These are phyloP conservation scores for Nicotiana tabacum DNA, from an alignment of 257 asterid genomes.

Conservation along the genomic window DNA sequence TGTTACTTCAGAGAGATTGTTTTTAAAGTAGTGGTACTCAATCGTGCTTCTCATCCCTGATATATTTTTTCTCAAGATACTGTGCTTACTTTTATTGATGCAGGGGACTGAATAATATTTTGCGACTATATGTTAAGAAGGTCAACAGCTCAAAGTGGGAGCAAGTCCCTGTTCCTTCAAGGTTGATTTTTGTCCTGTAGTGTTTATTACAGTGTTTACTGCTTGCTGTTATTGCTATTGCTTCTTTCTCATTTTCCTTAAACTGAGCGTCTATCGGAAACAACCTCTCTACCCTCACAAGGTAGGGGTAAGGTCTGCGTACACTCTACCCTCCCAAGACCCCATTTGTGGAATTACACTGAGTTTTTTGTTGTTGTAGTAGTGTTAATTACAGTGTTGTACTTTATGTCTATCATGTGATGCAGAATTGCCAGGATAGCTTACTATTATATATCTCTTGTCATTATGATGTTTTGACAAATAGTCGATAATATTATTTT, in stretches of 20 bases:
- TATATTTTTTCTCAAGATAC: neutral
- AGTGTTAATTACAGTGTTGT: neutral
- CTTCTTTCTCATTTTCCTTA: too few species aligned
- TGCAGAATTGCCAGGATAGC: neutral
- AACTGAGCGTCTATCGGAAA: too few species aligned
- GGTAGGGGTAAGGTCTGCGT: too few species aligned
- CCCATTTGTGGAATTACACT: too few species aligned
- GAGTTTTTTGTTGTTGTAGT: too few species aligned
- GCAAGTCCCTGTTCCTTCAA: conserved; percentile 75
- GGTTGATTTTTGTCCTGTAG: conserved; percentile 34
- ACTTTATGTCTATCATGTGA: neutral
- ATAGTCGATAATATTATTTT: neutral
- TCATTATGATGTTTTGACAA: neutral
- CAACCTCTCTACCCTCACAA: too few species aligned
- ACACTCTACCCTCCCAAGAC: too few species aligned
- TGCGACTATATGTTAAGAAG: conserved; percentile 85
- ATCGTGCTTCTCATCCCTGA: neutral
- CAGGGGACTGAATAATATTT: conserved; percentile 93
- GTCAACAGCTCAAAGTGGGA: conserved; percentile 78
- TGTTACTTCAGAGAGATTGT: neutral
- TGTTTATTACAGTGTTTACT: neutral
- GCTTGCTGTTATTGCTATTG: too few species aligned
- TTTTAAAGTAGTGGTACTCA: neutral
- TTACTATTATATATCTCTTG: neutral
- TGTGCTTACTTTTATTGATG: conserved; percentile 12